Base-by-base conservation (phyloP, 2,329 filamentous ascomycete species). In the Thielaviopsis euricoi region DNA sequence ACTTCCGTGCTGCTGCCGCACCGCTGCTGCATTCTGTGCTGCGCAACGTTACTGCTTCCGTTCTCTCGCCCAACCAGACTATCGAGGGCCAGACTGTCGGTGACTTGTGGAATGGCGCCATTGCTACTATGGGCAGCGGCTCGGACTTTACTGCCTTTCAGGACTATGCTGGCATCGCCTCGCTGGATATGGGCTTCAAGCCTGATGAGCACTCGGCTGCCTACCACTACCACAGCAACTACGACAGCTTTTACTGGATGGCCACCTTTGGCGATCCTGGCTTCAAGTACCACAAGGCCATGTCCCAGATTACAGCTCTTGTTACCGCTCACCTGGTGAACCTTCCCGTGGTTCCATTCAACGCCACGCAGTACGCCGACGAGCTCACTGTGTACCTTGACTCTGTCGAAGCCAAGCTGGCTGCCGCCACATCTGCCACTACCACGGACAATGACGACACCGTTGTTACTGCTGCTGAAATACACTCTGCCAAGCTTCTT, bases 181-280 rank as follows among this genome's bases (percentile, higher is more conserved):
- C 76, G 61, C 67, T 86, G 15, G 81, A 87, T 65, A 74, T 87
- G 55, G 76, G 78, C 25, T 87, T 86, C 65, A 68, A 67, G 17
- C 66, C 64, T 7, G 69, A 69, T 23, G 59, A 63, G 0, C 66
- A 70, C 1, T 74, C 76, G 50, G 72, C 83, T 0, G 75, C 87
- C 2, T 88, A 89, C 66, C 85, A 88, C 65, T 95, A 95, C 69
- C 89, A 95, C 71, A 85, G 83, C 68, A 95, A 95, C 73, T 95
- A 94, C 69, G 89, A 95, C 68, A 88, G 83, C 65, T 93, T 89
- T 69, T 75, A 85, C 69, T 95, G 90, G 89, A 94, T 95, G 87
- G 77, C 83, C 57, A 79, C 77, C 23, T 93, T 80, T 62, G 89
- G 87, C 49, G 90, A 95, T 65, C 76, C 76, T 1, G 78, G 75